Evolutionary conservation across 495 filamentous ascomycete genomes (phyloP).

Genomic region (Astrocystis sublimbata): DNA sequence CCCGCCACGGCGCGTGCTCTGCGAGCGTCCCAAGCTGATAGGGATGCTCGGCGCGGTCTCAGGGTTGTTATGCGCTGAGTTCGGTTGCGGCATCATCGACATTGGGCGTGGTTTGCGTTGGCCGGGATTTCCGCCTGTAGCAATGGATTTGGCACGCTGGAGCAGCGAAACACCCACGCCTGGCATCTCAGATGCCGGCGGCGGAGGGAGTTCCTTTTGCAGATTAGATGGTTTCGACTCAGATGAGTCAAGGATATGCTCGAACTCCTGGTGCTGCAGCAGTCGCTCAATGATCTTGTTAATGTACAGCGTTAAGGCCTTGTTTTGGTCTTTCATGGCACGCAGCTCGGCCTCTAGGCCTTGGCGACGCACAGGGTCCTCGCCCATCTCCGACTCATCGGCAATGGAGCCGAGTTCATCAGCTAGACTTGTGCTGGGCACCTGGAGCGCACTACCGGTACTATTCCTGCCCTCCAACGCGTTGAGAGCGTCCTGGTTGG

Average conservation of each 20-base stretch:
- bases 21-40: conserved; percentile 61
- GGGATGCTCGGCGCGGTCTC: conserved; percentile 84
- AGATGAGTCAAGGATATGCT: conserved; percentile 78
- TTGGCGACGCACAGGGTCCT: conserved; percentile 61
- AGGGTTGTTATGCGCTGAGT: conserved; percentile 59
- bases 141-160: conserved; percentile 78
- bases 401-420: conserved; percentile 72
- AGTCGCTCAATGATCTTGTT: conserved; percentile 97
- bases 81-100: conserved; percentile 58
- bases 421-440: conserved; percentile 68
- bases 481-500: conserved; percentile 57
- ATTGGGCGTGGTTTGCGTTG: conserved; percentile 55
- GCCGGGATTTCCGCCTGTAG: conserved; percentile 40
- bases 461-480: conserved; percentile 54
- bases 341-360: conserved; percentile 79
- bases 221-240: conserved; percentile 58
- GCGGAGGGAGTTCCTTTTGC: conserved; percentile 87
- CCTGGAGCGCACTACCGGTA: conserved; percentile 38
- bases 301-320: conserved; percentile 93
- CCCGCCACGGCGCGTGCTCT: conserved; percentile 56
- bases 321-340: conserved; percentile 89
- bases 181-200: conserved; percentile 64
- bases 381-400: conserved; percentile 54
- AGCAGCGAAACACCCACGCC: conserved; percentile 61
- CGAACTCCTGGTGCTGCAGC: conserved; percentile 90